Percentiles rank a stretch among this genome's conserved stretches.
Conservation (phyloP, 2,329 filamentous ascomycete genomes). For the Celoporthe dispersa region DNA sequence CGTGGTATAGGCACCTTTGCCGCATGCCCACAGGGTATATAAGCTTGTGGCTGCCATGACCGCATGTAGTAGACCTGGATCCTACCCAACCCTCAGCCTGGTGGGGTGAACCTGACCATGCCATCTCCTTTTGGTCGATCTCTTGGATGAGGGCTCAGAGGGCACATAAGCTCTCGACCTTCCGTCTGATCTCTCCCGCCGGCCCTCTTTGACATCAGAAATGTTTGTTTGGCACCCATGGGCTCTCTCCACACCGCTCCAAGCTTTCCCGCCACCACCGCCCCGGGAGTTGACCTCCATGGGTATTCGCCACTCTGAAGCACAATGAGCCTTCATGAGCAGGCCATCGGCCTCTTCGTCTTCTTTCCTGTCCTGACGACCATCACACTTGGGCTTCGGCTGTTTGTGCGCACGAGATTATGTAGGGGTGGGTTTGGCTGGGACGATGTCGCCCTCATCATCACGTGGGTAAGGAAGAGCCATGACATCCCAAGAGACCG, state of each 20-base stretch:
- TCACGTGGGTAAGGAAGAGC: conserved; percentile 23
- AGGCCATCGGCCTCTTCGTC: conserved; percentile 18
- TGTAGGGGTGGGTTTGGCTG: conserved; percentile 26
- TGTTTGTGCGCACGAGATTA: conserved; percentile 22
- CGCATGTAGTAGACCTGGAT: background rate
- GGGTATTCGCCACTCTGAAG: background rate
- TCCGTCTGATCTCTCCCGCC: background rate
- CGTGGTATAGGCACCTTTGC: background rate
- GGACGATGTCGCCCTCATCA: conserved; percentile 25
- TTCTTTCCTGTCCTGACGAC: conserved; percentile 27
- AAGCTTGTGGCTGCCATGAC: conserved; percentile 4
- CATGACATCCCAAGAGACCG: background rate
- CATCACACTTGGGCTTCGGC: conserved; percentile 25
- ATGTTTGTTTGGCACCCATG: background rate
- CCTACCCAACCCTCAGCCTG: background rate
- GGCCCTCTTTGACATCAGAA: no score
- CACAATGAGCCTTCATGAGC: conserved; percentile 11
- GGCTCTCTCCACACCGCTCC: background rate
- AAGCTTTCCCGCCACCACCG: background rate
- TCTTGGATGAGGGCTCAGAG: background rate
- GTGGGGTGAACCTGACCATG: background rate
- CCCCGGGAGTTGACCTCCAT: background rate
- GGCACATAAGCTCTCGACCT: background rate
- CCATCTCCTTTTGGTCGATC: background rate
- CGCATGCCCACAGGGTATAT: background rate